Percentiles rank a stretch among this genome's conserved stretches.
These are phyloP conservation scores for Fusarium sp. DNA, from an alignment of 2,329 filamentous ascomycete genomes.

Conservation along the genomic window DNA sequence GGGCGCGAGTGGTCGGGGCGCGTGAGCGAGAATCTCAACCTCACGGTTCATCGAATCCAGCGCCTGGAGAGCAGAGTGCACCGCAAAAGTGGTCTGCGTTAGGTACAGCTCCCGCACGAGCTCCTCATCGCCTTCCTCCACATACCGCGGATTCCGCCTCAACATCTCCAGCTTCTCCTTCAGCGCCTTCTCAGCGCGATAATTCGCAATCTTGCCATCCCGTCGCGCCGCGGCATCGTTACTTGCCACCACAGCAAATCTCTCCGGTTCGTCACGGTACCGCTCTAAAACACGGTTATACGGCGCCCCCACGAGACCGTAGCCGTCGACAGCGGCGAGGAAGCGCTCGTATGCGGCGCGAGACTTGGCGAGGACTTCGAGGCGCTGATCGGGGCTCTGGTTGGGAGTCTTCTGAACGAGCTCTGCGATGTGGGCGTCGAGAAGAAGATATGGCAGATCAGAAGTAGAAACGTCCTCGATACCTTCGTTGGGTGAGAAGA, in stretches of 20 bases:
- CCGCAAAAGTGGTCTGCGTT: conserved; percentile 77
- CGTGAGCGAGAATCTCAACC: conserved; percentile 81
- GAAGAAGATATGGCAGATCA: conserved; percentile 87
- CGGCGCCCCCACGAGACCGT: conserved; percentile 74
- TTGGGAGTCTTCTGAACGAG: conserved; percentile 76
- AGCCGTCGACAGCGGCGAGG: conserved; percentile 80
- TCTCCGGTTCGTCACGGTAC: conserved; percentile 78
- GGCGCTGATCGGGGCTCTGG: conserved; percentile 67
- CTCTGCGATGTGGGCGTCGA: conserved; percentile 84
- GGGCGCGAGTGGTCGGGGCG: conserved; percentile 68
- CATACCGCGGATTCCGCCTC: conserved; percentile 62
- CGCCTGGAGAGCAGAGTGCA: conserved; percentile 85
- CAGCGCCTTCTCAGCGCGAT: conserved; percentile 86
- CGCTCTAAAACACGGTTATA: conserved; percentile 78
- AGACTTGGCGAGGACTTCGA: conserved; percentile 71
- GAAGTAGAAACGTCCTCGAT: conserved; percentile 87
- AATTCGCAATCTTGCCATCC: conserved; percentile 87
- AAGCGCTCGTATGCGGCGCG: conserved; percentile 82
- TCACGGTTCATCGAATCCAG: conserved; percentile 91
- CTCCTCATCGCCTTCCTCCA: conserved; percentile 81
- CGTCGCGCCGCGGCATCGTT: conserved; percentile 74
- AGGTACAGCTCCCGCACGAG: conserved; percentile 83
- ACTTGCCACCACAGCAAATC: conserved; percentile 78
- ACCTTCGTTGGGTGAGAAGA: conserved; percentile 93
- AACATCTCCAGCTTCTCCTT: conserved; percentile 80